Evolutionary conservation across 2,329 filamentous ascomycete genomes (phyloP), one percentile per base, ranked within the genome.

Genomic region (Drechslerella dactyloides): DNA sequence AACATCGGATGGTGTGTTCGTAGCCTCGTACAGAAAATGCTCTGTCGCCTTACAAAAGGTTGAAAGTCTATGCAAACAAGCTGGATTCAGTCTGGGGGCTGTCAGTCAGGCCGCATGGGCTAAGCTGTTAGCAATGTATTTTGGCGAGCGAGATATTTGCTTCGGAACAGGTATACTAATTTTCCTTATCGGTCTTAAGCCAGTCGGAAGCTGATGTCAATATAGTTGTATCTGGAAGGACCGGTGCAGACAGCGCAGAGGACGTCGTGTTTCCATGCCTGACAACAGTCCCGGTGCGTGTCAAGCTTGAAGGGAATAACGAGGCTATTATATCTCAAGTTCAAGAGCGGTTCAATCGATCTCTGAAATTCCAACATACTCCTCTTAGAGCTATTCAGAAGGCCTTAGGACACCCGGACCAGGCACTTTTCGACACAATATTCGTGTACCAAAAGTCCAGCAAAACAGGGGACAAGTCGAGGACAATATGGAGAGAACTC

Each of bases 21-120:
- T 65, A 6, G 48, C 42, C 13, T 72, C 68, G n/a, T 72, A 72
- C 27, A 65, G 52, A 21, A 65, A 65, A 13, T 65, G 60, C 53
- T 10, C 60, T 7, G n/a, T 52, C 5, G 60, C 76, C 0, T 54
- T 83, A 3, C 59, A 74, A 1, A 40, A 33, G 4, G 50, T 72
- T 17, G 68, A 72, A 24, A 42, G 56, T 24, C 40, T 72, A 23
- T 90, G 89, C 54, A 84, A 82, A 40, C 73, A 79, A 1, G 79
- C 82, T 0, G 86, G 87, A n/a, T 82, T 89, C n/a, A 90, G 90
- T 0, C 79, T 96, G 11, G 91, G 96, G 79, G 87, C 89, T 2
- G 84, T 86, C 1, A 85, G 90, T 0, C 89, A 96, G 78, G 88
- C 87, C 1, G 85, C 90, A 1, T 97, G 93, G 93, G 84, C 89